A percentile compares a stretch with the other conserved stretches of the same genome.
These are phyloP conservation scores for Cantharellus anzutake DNA, from an alignment of 768 basidiomycete species.

Conservation along the genomic window DNA sequence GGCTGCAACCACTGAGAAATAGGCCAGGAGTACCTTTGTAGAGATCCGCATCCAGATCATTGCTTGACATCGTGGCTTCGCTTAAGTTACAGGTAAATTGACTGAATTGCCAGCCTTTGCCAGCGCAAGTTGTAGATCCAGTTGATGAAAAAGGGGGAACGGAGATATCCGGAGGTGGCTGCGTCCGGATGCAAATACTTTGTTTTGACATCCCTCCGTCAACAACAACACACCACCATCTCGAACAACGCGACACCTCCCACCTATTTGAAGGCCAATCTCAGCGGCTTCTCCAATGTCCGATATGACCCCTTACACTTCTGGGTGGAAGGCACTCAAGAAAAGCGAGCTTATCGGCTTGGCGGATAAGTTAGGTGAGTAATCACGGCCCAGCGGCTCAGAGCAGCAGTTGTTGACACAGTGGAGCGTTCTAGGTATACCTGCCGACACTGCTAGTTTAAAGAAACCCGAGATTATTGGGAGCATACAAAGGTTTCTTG, in stretches of 20 bases:
- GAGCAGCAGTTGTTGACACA: neutral
- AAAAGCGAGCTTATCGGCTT: neutral
- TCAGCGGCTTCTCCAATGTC: no score
- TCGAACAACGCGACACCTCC: no score
- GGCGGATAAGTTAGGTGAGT: neutral
- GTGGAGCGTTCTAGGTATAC: neutral
- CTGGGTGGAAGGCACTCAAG: neutral
- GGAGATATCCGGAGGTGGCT: no score
- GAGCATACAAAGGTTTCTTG: neutral
- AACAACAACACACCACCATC: no score
- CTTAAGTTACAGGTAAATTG: no score
- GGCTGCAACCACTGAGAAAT: neutral
- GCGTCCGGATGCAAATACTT: no score
- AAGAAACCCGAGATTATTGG: neutral
- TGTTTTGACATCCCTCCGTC: no score
- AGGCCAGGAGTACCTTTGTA: slow-evolving; percentile 44
- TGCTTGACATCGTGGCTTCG: neutral
- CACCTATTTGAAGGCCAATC: no score
- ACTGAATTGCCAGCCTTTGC: no score
- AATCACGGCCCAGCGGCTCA: neutral
- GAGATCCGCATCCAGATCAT: slow-evolving; percentile 46
- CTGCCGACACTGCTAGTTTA: neutral
- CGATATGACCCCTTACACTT: no score
- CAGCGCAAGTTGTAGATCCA: no score
- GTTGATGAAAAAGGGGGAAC: no score